Evolutionary conservation across 2,329 filamentous ascomycete species (phyloP), one percentile per base, ranked within the genome.

Genomic region (Ophiostoma angusticollis): DNA sequence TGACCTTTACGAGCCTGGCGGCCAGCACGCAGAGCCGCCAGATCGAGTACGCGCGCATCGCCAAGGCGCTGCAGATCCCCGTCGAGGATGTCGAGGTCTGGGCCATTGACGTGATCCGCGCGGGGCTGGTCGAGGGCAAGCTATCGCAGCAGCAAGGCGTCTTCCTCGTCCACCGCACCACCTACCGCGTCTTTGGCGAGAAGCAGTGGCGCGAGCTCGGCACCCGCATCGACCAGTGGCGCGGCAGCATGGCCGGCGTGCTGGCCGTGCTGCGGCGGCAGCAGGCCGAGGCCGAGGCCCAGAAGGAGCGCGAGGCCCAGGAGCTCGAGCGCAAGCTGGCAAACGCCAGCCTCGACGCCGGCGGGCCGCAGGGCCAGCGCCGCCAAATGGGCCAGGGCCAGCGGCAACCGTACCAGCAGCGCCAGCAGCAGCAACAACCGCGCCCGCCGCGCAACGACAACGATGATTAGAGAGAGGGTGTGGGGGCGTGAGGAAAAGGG

Each of bases 131-230:
- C 37, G 91, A 98, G 68, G 91, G 91, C 58, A 93, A 93, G 65
- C 77, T 98, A 50, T 91, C 83, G 43, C 91, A 98, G 67, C 74
- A 89, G 58, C 86, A 85, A 59, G 76, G 84, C 58, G 83, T 89
- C 47, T 96, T 98, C 72, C 72, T 95, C 39, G 85, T 98, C 46
- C 91, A 98, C 70, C 79, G 91, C 58, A 85, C 85, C 53, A 94
- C 86, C 44, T 95, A 96, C 72, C 80, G 91, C 46, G 87, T 95
- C 39, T 98, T 98, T 55, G 85, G 85, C 51, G 85, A 94, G 68
- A 93, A 93, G 72, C 91, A 98, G 68, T 98, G 93, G 86, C 78
- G 83, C 51, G 89, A 98, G 68, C 80, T 98, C 39, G 83, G 85
- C 45, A 84, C 82, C 47, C 74, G 89, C 46, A 68, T 98, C 53